Conservation (phyloP, 2,329 filamentous ascomycete species). For the Aspergillus calidoustus region DNA sequence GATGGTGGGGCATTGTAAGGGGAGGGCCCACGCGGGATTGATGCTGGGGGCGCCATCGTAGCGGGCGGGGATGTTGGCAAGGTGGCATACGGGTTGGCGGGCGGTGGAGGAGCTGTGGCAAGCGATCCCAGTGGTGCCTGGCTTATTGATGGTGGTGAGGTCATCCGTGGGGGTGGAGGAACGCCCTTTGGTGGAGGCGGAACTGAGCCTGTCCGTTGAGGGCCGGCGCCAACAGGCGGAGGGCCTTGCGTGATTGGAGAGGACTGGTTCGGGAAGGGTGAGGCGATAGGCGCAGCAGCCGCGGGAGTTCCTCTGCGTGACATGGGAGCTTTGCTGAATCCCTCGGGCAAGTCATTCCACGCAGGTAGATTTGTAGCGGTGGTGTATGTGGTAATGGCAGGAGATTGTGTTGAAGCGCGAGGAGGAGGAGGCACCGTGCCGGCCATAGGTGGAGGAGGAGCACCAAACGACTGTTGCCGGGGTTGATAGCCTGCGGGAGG, state of each 20-base stretch:
- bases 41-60: constrained; percentile 50
- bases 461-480: constrained; percentile 52
- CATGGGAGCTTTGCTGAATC: constrained; percentile 72
- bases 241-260: constrained; percentile 44
- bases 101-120: constrained; percentile 65
- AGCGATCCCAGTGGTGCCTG: constrained; percentile 60
- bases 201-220: constrained; percentile 70
- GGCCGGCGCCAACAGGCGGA: constrained; percentile 62
- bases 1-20: constrained; percentile 84
- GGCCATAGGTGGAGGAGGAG: constrained; percentile 52
- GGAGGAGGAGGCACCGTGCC: constrained; percentile 62
- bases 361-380: constrained; percentile 73
- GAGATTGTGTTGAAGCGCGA: constrained; percentile 69
- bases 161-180: constrained; percentile 67
- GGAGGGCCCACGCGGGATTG: constrained; percentile 72
- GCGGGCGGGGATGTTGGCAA: constrained; percentile 49
- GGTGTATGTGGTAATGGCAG: constrained; percentile 64
- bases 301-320: constrained; percentile 76
- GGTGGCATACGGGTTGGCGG: constrained; percentile 45
- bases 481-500: constrained; percentile 61
- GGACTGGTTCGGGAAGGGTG: constrained; percentile 75
- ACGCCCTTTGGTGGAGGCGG: constrained; percentile 84
- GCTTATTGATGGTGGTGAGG: constrained; percentile 68
- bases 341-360: constrained; percentile 95
- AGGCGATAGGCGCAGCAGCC: constrained; percentile 66